Percentiles rank a stretch among this genome's conserved stretches.
Conservation (phyloP, 2,329 filamentous ascomycete species). For the Fusarium fujikuroi region DNA sequence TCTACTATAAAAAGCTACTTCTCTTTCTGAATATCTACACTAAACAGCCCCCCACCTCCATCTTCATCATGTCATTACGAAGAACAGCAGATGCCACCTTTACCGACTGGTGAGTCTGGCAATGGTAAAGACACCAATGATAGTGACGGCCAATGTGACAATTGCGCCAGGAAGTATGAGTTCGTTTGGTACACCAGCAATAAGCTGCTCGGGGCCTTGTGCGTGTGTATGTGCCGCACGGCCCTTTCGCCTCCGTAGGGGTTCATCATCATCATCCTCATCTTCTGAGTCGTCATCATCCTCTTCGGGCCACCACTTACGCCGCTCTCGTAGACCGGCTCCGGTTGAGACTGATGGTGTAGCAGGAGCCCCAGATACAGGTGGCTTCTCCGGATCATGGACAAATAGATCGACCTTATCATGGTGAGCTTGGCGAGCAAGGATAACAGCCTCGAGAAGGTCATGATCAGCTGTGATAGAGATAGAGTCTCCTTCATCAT, state of each 20-base stretch:
- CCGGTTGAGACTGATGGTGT: constrained; percentile 62
- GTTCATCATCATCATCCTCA: constrained; percentile 64
- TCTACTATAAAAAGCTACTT: constrained; percentile 44
- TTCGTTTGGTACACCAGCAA: constrained; percentile 93
- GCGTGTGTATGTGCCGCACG: constrained; percentile 57
- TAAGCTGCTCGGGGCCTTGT: constrained; percentile 77
- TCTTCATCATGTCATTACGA: constrained; percentile 53
- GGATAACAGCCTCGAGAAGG: constrained; percentile 85
- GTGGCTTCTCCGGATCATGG: constrained; percentile 91
- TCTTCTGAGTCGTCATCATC: constrained; percentile 64
- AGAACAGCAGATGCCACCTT: constrained; percentile 35
- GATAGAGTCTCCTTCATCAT: constrained; percentile 96
- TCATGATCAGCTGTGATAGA: constrained; percentile 97
- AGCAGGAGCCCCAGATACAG: constrained; percentile 66
- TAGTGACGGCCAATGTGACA: constrained; percentile 92
- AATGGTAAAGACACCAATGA: constrained; percentile 92
- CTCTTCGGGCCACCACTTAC: constrained; percentile 68
- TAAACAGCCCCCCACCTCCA: constrained; percentile 31
- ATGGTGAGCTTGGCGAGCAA: constrained; percentile 79
- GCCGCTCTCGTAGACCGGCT: constrained; percentile 61
- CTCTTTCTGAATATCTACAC: constrained; percentile 49
- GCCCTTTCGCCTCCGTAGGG: constrained; percentile 56
- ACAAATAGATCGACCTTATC: constrained; percentile 99
- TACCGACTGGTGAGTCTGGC: constrained; percentile 72
- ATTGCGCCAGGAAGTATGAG: constrained; percentile 92